Evolutionary conservation across 768 basidiomycete species (phyloP), one percentile per base, ranked within the genome.

Genomic region (Agaricus subrufescens): DNA sequence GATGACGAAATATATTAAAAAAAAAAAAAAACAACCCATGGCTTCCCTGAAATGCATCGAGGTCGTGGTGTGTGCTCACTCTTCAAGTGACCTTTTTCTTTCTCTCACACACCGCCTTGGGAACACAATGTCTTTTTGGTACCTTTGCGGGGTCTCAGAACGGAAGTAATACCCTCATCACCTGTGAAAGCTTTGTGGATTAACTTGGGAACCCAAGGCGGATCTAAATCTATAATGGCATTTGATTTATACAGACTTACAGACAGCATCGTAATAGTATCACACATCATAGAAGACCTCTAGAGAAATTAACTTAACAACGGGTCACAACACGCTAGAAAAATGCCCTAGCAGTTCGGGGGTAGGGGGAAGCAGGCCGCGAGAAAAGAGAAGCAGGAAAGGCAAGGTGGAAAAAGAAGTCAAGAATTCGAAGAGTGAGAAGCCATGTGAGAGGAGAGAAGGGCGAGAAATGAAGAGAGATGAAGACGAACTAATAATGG

Each of bases 311-410:
- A 42, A 15, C n/a, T 42, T 6, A 42, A 42, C 6, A 42, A 42
- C 29, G 27, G 46, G 45, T 26, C 45, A 46, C 27, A 46, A 38
- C 46, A 47, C 27, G 42, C 12, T 42, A 27, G 12, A 38, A 26
- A 39, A n/a, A 34, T 40, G 53, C 34, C 54, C 54, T 49, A 43
- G 15, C 43, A 56, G 46, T 11, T 56, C 46, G 54, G 57, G 46
- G 38, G 52, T 27, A 39, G 25, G 38, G 51, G 31, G 46, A 19
- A 19, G 19, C 19, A 19, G 19, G 19, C 19, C 46, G 52, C 46
- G 46, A 26, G 50, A 57, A 34, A 46, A 46, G 27, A 45, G 56
- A 57, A 57, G 26, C 23, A 47, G 26, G 12, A 42, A 30, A 40
- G 39, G 29, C 34, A 31, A 49, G 31, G 34, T 34, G 25, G 39